A percentile compares a stretch with the other conserved stretches of the same genome.
Evolutionary conservation across 2,329 filamentous ascomycete species (phyloP).

Genomic region (Trichoderma aggressivum): DNA sequence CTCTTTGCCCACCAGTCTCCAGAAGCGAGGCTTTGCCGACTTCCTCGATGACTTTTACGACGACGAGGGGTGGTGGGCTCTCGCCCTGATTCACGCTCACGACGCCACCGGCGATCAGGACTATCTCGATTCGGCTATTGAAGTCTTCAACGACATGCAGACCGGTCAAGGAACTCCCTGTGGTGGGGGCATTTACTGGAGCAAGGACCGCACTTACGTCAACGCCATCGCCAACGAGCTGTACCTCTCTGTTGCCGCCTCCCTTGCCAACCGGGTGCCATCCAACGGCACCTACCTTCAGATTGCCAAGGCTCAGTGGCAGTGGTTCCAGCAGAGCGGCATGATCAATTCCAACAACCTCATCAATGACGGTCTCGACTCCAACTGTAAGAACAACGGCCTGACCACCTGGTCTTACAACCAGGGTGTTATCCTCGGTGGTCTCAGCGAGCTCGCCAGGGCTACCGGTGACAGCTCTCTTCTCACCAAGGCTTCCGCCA

Average conservation of each 20-base stretch:
- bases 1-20: conserved; percentile 27
- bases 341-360: conserved; percentile 50
- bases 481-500: conserved; percentile 41
- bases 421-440: conserved; percentile 56
- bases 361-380: conserved; percentile 52
- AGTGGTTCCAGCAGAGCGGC: conserved; percentile 50
- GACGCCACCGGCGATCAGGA: conserved; percentile 50
- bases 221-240: conserved; percentile 58
- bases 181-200: conserved; percentile 56
- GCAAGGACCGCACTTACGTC: conserved; percentile 49
- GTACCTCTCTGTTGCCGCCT: conserved; percentile 51
- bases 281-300: conserved; percentile 41
- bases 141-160: conserved; percentile 56
- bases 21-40: conserved; percentile 33
- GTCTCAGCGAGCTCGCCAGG: conserved; percentile 48
- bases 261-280: conserved; percentile 49
- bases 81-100: conserved; percentile 55
- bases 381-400: conserved; percentile 50
- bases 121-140: conserved; percentile 53
- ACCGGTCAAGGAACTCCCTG: conserved; percentile 46
- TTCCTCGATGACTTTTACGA: conserved; percentile 56
- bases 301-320: conserved; percentile 50
- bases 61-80: conserved; percentile 63
- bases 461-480: conserved; percentile 43
- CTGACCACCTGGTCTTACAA: conserved; percentile 54